Percentiles rank a stretch among this genome's conserved stretches.
These are phyloP conservation scores for Fusarium tupiense DNA, from an alignment of 2,329 filamentous ascomycete genomes.

Conservation along the genomic window DNA sequence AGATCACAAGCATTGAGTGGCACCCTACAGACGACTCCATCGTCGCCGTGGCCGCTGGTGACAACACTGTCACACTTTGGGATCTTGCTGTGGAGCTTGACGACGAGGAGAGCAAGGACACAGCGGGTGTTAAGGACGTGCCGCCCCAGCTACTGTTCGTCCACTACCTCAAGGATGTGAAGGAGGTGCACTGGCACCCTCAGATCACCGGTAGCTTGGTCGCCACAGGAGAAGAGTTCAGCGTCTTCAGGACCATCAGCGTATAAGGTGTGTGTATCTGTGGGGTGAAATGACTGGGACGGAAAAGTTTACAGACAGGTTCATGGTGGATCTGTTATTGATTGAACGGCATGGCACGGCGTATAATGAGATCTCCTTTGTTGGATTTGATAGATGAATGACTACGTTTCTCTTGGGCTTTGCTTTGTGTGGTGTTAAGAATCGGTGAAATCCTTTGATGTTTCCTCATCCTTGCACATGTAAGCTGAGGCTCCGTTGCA, in stretches of 20 bases:
- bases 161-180: slow-evolving; percentile 93
- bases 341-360: slow-evolving; percentile 40
- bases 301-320: slow-evolving; percentile 27
- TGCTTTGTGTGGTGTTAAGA: neutral
- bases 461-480: neutral
- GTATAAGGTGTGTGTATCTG: slow-evolving; percentile 59
- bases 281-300: neutral
- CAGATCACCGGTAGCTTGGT: slow-evolving; percentile 92
- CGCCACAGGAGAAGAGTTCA: slow-evolving; percentile 91
- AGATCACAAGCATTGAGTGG: slow-evolving; percentile 96
- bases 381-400: slow-evolving; percentile 36
- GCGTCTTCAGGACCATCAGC: slow-evolving; percentile 85
- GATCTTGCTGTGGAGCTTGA: slow-evolving; percentile 96
- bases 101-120: slow-evolving; percentile 94
- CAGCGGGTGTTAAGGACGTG: slow-evolving; percentile 86
- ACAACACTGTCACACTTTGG: slow-evolving; percentile 96
- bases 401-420: neutral
- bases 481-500: neutral
- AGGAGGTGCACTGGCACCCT: slow-evolving; percentile 97
- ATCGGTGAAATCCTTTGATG: neutral
- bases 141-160: slow-evolving; percentile 96
- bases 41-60: slow-evolving; percentile 88
- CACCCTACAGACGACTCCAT: slow-evolving; percentile 97
- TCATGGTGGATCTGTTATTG: slow-evolving; percentile 28
- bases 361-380: slow-evolving; percentile 33